A percentile compares a stretch with the other conserved stretches of the same genome.
Conservation (phyloP, 2,329 filamentous ascomycete genomes). For the Plectosphaerella cucumerina region DNA sequence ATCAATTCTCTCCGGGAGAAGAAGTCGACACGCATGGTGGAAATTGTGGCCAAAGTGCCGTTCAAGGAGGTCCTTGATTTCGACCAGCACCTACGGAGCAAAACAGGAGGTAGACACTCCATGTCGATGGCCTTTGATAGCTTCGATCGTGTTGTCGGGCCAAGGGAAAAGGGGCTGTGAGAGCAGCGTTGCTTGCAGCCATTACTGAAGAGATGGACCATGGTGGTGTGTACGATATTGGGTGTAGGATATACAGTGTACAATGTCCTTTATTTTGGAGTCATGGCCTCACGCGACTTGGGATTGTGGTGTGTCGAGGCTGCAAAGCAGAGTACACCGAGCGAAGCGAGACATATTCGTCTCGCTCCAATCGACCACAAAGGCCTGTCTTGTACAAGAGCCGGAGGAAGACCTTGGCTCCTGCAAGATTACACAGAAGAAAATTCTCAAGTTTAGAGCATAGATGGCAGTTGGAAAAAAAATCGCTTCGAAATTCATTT, state of each 20-base stretch:
- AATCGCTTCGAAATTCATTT: background rate
- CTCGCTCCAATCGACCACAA: too few relatives aligned
- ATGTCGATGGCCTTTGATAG: slow-evolving; percentile 56
- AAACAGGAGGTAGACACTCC: slow-evolving; percentile 75
- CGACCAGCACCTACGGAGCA: slow-evolving; percentile 78
- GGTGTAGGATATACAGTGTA: background rate
- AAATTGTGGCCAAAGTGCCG: slow-evolving; percentile 82
- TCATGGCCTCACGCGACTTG: too few relatives aligned
- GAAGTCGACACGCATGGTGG: slow-evolving; percentile 46
- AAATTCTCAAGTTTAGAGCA: background rate
- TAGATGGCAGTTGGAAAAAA: too few relatives aligned
- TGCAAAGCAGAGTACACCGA: too few relatives aligned
- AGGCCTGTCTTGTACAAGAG: too few relatives aligned
- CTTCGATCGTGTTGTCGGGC: slow-evolving; percentile 51
- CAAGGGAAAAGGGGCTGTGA: slow-evolving; percentile 46
- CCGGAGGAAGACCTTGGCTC: too few relatives aligned
- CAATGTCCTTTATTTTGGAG: too few relatives aligned
- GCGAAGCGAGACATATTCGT: too few relatives aligned
- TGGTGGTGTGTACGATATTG: background rate
- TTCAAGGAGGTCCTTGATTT: slow-evolving; percentile 97
- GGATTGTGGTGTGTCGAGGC: too few relatives aligned
- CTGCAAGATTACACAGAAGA: too few relatives aligned
- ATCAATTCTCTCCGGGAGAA: slow-evolving; percentile 52
- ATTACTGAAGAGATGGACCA: background rate
- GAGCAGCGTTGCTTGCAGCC: background rate